Conservation (phyloP, 495 filamentous ascomycete genomes). For the Penicilliopsis zonata region DNA sequence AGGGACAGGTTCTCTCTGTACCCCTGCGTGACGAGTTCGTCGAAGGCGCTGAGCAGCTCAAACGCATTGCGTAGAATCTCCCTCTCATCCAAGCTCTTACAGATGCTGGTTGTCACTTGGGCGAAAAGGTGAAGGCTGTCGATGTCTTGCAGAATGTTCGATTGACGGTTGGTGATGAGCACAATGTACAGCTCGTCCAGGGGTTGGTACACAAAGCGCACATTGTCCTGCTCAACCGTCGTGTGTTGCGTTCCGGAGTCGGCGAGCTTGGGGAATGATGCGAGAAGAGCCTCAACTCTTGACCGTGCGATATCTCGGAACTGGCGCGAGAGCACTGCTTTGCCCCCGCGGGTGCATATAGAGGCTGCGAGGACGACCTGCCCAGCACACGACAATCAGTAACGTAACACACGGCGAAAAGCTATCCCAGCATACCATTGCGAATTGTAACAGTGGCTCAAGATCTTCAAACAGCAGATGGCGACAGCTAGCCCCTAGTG, state of each 20-base stretch:
- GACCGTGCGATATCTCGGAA: conserved; percentile 95
- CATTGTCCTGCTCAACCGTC: conserved; percentile 96
- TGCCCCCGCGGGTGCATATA: conserved; percentile 96
- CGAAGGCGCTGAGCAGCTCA: conserved; percentile 89
- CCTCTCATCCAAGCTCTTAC: conserved; percentile 88
- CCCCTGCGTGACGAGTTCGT: conserved; percentile 88
- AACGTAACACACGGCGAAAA: too few relatives aligned
- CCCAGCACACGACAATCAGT: too few relatives aligned
- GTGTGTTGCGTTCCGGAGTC: conserved; percentile 93
- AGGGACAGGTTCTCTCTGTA: conserved; percentile 93
- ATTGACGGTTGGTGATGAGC: conserved; percentile 97
- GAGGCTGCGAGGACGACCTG: conserved; percentile 98
- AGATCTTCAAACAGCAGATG: too few relatives aligned
- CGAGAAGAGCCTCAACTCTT: conserved; percentile 88
- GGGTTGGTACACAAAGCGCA: conserved; percentile 98
- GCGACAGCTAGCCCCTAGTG: conserved; percentile 2
- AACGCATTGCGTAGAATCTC: conserved; percentile 92
- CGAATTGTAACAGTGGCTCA: too few relatives aligned
- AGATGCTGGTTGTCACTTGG: conserved; percentile 91
- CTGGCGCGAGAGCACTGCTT: conserved; percentile 90
- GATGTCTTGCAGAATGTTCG: conserved; percentile 98
- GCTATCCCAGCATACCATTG: too few relatives aligned
- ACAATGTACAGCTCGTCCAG: conserved; percentile 99
- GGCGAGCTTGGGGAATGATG: conserved; percentile 92
- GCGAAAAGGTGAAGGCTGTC: conserved; percentile 95